These are phyloP conservation scores for Starmerella scarabaei DNA, from an alignment of 805 yeast species.

Conservation along the genomic window DNA sequence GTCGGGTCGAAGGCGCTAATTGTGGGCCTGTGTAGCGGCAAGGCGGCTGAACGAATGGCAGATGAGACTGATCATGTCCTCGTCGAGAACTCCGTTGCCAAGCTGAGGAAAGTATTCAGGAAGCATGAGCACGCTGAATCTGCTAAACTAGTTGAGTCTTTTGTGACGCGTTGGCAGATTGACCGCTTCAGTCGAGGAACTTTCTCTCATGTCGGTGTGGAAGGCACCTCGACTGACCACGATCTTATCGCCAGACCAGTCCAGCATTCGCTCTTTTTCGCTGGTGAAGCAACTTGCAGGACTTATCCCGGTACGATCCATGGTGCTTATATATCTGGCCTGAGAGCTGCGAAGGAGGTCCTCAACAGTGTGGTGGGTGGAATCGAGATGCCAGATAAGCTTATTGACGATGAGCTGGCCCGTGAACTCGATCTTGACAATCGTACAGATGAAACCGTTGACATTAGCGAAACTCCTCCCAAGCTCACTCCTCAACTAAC, in stretches of 20 bases:
- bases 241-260: conserved; percentile 31
- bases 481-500: neutral
- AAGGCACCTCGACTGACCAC: conserved; percentile 33
- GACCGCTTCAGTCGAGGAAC: conserved; percentile 76
- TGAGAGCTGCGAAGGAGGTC: conserved; percentile 32
- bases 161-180: conserved; percentile 61
- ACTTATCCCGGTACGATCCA: conserved; percentile 33
- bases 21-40: conserved; percentile 31
- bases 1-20: conserved; percentile 28
- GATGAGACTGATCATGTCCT: conserved; percentile 26
- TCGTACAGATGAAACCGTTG: neutral
- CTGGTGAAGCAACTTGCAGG: conserved; percentile 35
- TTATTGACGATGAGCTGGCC: conserved; percentile 19
- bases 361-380: conserved; percentile 31
- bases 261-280: conserved; percentile 29
- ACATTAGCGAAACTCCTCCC: neutral
- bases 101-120: conserved; percentile 24
- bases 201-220: conserved; percentile 38
- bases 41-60: conserved; percentile 27
- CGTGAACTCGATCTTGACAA: neutral
- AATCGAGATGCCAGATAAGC: conserved; percentile 29
- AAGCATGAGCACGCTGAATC: conserved; percentile 13
- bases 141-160: conserved; percentile 27
- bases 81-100: conserved; percentile 25
- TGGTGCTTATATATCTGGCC: conserved; percentile 34